Conservation (phyloP, 1,284 basidiomycete genomes). For the Fomitiporia mediterranea region DNA sequence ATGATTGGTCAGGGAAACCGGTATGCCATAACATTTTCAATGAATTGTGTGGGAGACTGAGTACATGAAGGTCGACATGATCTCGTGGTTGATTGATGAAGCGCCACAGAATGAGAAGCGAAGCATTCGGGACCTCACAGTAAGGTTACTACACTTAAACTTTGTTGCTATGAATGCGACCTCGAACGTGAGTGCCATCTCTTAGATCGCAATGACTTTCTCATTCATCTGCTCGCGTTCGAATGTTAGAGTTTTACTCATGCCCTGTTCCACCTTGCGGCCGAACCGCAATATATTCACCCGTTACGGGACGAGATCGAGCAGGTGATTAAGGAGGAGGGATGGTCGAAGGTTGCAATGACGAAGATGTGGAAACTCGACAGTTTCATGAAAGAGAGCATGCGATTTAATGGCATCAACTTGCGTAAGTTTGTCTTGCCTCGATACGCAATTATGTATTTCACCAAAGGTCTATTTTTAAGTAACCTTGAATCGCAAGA, state of each 20-base stretch:
- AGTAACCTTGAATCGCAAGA: conserved; percentile 20
- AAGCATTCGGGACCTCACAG: conserved; percentile 20
- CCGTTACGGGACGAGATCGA: conserved; percentile 44
- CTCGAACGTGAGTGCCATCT: conserved; percentile 23
- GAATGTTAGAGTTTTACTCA: conserved; percentile 32
- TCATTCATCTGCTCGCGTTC: background rate
- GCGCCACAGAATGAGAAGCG: conserved; percentile 11
- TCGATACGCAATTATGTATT: no score
- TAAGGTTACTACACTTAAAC: conserved; percentile 27
- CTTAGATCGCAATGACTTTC: conserved; percentile 23
- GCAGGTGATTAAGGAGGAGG: conserved; percentile 31
- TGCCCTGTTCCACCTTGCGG: conserved; percentile 39
- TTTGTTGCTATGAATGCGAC: conserved; percentile 33
- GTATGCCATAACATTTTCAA: conserved; percentile 8
- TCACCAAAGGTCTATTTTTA: background rate
- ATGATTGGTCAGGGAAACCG: conserved; percentile 26
- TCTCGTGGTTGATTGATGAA: conserved; percentile 18
- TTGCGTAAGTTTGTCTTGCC: conserved; percentile 19
- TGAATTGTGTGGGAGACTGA: conserved; percentile 29
- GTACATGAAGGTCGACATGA: conserved; percentile 21
- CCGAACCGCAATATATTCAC: conserved; percentile 36
- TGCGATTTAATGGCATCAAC: conserved; percentile 32
- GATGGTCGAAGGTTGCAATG: conserved; percentile 42
- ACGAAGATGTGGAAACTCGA: conserved; percentile 43
- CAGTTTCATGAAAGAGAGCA: conserved; percentile 46